Conservation (phyloP, 768 basidiomycete species). For the Podaxis sp. region DNA sequence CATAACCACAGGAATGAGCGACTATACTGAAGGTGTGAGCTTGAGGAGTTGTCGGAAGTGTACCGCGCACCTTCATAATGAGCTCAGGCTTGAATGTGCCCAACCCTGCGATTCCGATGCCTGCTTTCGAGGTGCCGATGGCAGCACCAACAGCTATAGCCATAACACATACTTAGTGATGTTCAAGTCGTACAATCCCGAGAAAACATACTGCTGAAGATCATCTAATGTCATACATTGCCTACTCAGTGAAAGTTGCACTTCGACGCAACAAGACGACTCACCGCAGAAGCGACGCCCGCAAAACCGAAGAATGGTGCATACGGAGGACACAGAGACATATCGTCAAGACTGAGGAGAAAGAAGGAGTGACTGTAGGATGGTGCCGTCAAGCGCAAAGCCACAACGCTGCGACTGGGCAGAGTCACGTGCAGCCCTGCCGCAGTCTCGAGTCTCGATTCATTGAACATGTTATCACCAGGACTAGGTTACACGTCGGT, state of each 20-base stretch:
- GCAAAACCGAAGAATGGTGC: conserved; percentile 99
- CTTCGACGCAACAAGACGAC: conserved; percentile 25
- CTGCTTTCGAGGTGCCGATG: conserved; percentile 94
- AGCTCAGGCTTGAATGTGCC: conserved; percentile 94
- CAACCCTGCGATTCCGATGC: conserved; percentile 94
- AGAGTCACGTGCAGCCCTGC: background rate
- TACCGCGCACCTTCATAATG: conserved; percentile 85
- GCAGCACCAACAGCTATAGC: conserved; percentile 86
- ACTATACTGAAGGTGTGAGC: conserved; percentile 42
- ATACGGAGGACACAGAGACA: conserved; percentile 85
- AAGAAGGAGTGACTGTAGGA: background rate
- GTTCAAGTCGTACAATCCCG: conserved; percentile 1
- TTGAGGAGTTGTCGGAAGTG: background rate
- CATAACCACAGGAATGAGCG: conserved; percentile 96
- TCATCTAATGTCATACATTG: conserved; percentile 61
- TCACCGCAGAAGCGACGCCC: conserved; percentile 90
- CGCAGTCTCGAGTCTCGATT: background rate
- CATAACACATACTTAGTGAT: conserved; percentile 11
- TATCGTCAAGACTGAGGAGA: conserved; percentile 24
- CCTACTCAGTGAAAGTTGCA: background rate
- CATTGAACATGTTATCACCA: background rate
- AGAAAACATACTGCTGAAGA: conserved; percentile 81
- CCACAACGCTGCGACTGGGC: background rate
- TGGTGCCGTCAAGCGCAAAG: background rate
- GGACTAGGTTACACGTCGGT: background rate